phyloP scores from a whole-genome alignment of 345 rosid genomes.

The Rhodamnia rubescens region DNA sequence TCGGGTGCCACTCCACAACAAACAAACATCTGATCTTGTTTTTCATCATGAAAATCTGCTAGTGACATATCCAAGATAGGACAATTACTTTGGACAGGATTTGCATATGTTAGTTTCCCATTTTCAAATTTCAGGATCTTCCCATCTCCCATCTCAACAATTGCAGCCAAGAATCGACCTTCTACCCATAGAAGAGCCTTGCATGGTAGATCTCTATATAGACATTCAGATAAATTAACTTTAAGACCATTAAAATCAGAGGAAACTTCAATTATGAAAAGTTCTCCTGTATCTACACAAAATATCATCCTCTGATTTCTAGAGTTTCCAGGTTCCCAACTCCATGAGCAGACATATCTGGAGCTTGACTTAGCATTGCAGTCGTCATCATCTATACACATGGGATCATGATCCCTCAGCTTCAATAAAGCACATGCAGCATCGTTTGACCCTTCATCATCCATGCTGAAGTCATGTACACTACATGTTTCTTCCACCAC shows the following conservation, averaged over 20 bases:
- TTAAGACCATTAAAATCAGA: slow-evolving; percentile 33
- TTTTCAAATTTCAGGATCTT: slow-evolving; percentile 60
- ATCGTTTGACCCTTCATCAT: slow-evolving; percentile 93
- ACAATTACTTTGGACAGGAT: slow-evolving; percentile 78
- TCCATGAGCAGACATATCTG: slow-evolving; percentile 74
- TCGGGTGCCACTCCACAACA: slow-evolving; percentile 97
- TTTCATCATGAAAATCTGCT: slow-evolving; percentile 79
- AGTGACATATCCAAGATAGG: slow-evolving; percentile 90
- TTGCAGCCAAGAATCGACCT: slow-evolving; percentile 69
- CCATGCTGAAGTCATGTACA: slow-evolving; percentile 49
- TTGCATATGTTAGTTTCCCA: slow-evolving; percentile 43
- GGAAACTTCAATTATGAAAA: slow-evolving; percentile 66
- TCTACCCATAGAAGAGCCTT: slow-evolving; percentile 84
- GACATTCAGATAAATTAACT: slow-evolving; percentile 67
- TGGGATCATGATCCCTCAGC: slow-evolving; percentile 92
- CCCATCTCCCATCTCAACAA: slow-evolving; percentile 96
- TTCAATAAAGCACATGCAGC: slow-evolving; percentile 91
- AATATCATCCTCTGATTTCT: slow-evolving; percentile 61
- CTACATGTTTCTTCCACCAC: slow-evolving; percentile 65
- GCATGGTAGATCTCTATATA: slow-evolving; percentile 70
- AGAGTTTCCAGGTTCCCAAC: slow-evolving; percentile 78
- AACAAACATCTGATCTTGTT: slow-evolving; percentile 84
- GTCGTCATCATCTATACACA: slow-evolving; percentile 78
- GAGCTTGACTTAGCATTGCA: slow-evolving; percentile 33
- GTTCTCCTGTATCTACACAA: slow-evolving; percentile 78